Evolutionary conservation across 768 basidiomycete genomes (phyloP).

Genomic region (Termitomyces sp.): DNA sequence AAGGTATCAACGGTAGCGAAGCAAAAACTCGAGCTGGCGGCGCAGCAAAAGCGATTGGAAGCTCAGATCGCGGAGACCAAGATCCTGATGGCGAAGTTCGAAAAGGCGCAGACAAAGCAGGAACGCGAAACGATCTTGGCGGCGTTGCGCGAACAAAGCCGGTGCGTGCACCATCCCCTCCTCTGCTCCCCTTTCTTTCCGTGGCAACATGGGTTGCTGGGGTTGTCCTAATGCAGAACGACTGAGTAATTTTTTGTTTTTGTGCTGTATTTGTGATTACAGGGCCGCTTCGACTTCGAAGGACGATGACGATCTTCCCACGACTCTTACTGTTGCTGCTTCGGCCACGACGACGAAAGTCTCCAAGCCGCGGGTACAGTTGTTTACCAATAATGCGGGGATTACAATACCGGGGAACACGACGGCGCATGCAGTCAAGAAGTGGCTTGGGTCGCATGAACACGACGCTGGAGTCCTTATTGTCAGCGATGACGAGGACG

Average conservation of each 20-base stretch:
- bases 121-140: constrained; percentile 46
- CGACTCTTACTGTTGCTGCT: background rate
- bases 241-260: constrained; percentile 20
- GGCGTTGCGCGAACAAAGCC: constrained; percentile 45
- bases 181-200: constrained; percentile 6
- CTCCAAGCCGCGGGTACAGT: background rate
- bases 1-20: background rate
- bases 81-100: constrained; percentile 42
- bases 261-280: constrained; percentile 18
- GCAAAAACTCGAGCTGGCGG: constrained; percentile 34
- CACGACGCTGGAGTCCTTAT: constrained; percentile 38
- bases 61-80: constrained; percentile 53
- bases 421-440: constrained; percentile 20
- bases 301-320: constrained; percentile 20
- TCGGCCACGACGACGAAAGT: background rate
- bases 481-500: constrained; percentile 33
- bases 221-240: constrained; percentile 6
- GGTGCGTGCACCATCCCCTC: constrained; percentile 38
- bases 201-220: constrained; percentile 7
- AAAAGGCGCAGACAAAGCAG: constrained; percentile 42
- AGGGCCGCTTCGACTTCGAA: constrained; percentile 30
- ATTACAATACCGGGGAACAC: background rate
- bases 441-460: constrained; percentile 45
- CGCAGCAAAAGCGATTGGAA: constrained; percentile 45
- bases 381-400: background rate